Conservation (phyloP, 495 filamentous ascomycete species). For the Xylaria grammica region DNA sequence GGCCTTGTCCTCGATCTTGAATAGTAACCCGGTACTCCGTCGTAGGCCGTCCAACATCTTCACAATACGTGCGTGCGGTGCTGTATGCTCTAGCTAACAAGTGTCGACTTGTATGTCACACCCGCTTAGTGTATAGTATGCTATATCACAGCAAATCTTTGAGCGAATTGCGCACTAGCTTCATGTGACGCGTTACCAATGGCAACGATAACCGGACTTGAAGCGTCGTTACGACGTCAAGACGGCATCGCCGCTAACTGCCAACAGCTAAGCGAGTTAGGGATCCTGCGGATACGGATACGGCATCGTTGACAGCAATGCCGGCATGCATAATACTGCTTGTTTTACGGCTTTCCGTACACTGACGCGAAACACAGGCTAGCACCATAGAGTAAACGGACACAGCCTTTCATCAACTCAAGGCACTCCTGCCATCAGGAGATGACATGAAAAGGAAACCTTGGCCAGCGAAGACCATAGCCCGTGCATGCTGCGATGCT, state of each 20-base stretch:
- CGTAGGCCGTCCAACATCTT: not conserved
- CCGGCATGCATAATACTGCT: constrained; percentile 1
- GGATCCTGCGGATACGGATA: constrained; percentile 3
- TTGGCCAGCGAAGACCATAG: not conserved
- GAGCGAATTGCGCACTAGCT: not conserved
- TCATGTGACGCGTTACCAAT: not conserved
- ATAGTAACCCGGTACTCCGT: not conserved
- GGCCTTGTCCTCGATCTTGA: not conserved
- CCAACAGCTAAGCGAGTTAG: constrained; percentile 1
- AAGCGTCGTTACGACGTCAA: not conserved
- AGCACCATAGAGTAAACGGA: not conserved
- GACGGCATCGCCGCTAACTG: constrained; percentile 5
- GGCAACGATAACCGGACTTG: not conserved
- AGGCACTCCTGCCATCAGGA: not conserved
- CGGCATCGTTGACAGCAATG: not conserved
- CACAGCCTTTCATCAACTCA: not conserved
- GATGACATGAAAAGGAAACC: not conserved
- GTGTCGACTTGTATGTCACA: not conserved
- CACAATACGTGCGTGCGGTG: not conserved
- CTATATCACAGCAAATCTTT: not conserved
- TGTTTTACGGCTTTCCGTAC: not conserved
- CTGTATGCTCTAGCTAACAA: not conserved
- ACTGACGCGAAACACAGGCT: not conserved
- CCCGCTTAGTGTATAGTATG: not conserved
- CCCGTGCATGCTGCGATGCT: not conserved